Evolutionary conservation across 2,329 filamentous ascomycete species (phyloP).

Genomic region (Fusarium torulosum): DNA sequence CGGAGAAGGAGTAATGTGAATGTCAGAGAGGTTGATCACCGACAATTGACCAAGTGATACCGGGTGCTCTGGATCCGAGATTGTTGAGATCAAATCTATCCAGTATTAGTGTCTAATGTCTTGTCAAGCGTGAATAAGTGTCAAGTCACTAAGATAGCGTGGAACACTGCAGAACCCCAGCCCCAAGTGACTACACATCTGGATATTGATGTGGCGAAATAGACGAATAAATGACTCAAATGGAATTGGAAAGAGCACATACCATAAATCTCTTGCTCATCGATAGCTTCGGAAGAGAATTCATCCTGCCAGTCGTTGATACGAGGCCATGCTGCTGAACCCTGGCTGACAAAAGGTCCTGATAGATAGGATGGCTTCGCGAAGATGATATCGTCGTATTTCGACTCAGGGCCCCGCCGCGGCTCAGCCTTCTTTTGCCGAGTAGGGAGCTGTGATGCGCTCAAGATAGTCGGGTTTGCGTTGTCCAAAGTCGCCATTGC

Average conservation of each 20-base stretch:
- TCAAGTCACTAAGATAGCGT: background rate
- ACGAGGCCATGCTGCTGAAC: conserved; percentile 52
- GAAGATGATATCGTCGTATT: conserved; percentile 62
- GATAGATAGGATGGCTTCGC: conserved; percentile 60
- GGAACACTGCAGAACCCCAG: background rate
- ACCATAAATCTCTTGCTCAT: conserved; percentile 98
- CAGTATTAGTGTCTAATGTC: conserved; percentile 31
- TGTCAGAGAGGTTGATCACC: conserved; percentile 96
- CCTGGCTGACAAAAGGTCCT: conserved; percentile 55
- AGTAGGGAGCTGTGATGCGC: conserved; percentile 87
- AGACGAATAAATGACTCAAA: conserved; percentile 18
- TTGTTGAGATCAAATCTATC: conserved; percentile 90
- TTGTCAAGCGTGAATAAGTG: background rate
- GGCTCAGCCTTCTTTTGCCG: conserved; percentile 67
- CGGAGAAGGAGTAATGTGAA: conserved; percentile 73
- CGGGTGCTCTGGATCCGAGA: conserved; percentile 96
- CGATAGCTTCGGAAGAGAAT: conserved; percentile 82
- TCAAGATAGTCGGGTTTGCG: conserved; percentile 94
- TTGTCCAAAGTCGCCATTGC: conserved; percentile 68
- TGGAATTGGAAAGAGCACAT: conserved; percentile 44
- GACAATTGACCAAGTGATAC: conserved; percentile 92
- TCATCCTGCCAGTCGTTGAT: conserved; percentile 65
- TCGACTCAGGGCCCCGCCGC: conserved; percentile 61
- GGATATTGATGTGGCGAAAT: conserved; percentile 19
- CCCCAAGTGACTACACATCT: background rate